Evolutionary conservation across 2,329 filamentous ascomycete species (phyloP), one percentile per base, ranked within the genome.

Genomic region (Talaromyces piceae): DNA sequence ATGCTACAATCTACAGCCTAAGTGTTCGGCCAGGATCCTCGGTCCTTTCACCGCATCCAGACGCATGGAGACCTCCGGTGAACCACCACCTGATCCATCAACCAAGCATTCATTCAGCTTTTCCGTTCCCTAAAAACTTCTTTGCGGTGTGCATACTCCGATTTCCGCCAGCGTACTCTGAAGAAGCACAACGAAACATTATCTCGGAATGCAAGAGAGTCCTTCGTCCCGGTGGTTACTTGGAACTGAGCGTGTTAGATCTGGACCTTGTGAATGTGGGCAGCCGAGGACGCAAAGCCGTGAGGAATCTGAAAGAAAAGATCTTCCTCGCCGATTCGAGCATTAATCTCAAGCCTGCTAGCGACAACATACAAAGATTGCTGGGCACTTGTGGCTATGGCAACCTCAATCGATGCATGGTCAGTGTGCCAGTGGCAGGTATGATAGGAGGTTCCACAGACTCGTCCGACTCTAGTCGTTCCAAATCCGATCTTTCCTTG

Each of bases 201-300:
- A 60, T 76, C n/a, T 68, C 71, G 5, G 74, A 77, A 60, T 75
- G 72, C 56, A 73, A 72, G 55, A 69, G 74, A 18, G 73, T 76
- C 5, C 66, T 77, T 9, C 68, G 71, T n/a, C 67, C 73, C 0
- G 74, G 74, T 7, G 74, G 73, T 1, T 75, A 75, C 55, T 56
- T 77, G 6, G 74, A 77, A 57, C 68, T 76, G 65, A 74, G 69
- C 51, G 59, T 76, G 5, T 60, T 76, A 8, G 74, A 77, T 52
- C 61, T 74, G n/a, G 74, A 77, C 51, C 72, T 76, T 64, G 66
- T 75, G 39, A 76, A 76, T 52, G 75, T 77, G 72, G 74, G 74
- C 2, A 69, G 65, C 9, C 67, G 67, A 41, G 72, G 73, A 13
- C 66, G 73, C 30, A 71, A 68, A 58, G 72, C 72, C 0, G 66